Percentiles rank a stretch among this genome's conserved stretches.
Conservation (phyloP, 1,139 yeast species). For the Scheffersomyces insectosa region DNA sequence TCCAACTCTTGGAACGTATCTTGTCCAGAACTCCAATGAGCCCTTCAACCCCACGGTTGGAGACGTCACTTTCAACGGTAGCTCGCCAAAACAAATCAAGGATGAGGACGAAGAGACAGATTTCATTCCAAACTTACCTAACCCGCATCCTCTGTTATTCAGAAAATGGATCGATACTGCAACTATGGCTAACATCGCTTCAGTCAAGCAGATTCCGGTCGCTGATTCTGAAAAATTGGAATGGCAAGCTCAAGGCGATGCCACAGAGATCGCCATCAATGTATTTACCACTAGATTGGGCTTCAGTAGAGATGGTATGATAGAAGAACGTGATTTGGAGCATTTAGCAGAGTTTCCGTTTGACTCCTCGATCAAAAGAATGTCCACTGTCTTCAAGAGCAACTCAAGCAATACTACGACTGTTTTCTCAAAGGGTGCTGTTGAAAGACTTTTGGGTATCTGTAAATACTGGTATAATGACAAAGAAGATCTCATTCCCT, state of each 20-base stretch:
- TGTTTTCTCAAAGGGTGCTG: conserved; percentile 54
- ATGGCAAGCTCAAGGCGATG: conserved; percentile 41
- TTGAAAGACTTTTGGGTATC: conserved; percentile 45
- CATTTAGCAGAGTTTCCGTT: conserved; percentile 35
- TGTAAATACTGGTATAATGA: conserved; percentile 36
- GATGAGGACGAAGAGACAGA: conserved; percentile 35
- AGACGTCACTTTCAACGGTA: conserved; percentile 23
- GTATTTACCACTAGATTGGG: conserved; percentile 30
- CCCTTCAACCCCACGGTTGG: conserved; percentile 45
- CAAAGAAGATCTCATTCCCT: conserved; percentile 17
- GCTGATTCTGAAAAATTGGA: conserved; percentile 26
- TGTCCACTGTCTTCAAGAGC: conserved; percentile 44
- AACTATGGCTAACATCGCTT: conserved; percentile 37
- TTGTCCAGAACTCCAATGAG: conserved; percentile 33
- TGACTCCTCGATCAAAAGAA: conserved; percentile 43
- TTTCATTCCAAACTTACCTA: conserved; percentile 15
- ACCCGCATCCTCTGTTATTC: conserved; percentile 12
- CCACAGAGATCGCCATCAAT: conserved; percentile 40
- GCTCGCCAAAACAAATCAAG: conserved; percentile 25
- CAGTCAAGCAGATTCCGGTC: conserved; percentile 25
- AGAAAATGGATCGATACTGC: conserved; percentile 29
- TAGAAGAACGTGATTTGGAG: conserved; percentile 12
- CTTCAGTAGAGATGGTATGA: conserved; percentile 21
- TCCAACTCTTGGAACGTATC: conserved; percentile 37
- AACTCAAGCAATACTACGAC: conserved; percentile 12